Evolutionary conservation across 1,139 yeast genomes (phyloP), one percentile per base, ranked within the genome.

Genomic region (Candida sojae): DNA sequence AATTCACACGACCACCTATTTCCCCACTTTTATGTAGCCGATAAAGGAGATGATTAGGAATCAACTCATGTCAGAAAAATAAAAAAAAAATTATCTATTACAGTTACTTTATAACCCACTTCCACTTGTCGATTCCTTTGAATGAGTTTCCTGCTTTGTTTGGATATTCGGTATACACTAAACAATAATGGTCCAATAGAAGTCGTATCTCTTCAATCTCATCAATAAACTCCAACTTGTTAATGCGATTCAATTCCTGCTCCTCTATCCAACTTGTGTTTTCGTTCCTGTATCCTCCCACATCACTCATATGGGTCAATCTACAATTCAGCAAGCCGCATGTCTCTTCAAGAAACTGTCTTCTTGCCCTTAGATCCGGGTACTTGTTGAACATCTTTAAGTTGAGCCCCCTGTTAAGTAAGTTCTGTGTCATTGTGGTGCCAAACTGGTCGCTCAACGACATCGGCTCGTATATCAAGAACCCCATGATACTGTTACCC

Each of bases 151-250:
- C 37, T 11, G 21, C 26, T 10, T n/a, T 23, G n/a, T 31, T 31
- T 30, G 39, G 34, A 34, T 43, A 54, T 34, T 64, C 69, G 1
- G 58, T 68, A 44, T 63, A 67, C 17, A 60, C 53, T 36, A 67
- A 51, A 48, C 96, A 85, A 60, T 93, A 93, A 65, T 93, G 99
- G 40, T 79, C 76, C 53, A 89, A 79, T 49, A 93, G 73, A 39
- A 93, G 69, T 54, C 75, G 72, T 58, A 93, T 75, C 61, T 93
- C 99, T 67, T 93, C 99, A 11, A 90, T 69, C 63, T 93, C 99
- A 66, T 93, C 99, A 36, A 93, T 71, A 56, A 91, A 73, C 62
- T 93, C 98, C 44, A 92, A 71, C 30, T 69, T 62, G 48, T 81
- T 77, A 1, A 91, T 75, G 33, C 96, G 67, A 13, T 57, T 57